These are phyloP conservation scores for Kwoniella heveanensis DNA, from an alignment of 768 basidiomycete genomes.

Conservation along the genomic window DNA sequence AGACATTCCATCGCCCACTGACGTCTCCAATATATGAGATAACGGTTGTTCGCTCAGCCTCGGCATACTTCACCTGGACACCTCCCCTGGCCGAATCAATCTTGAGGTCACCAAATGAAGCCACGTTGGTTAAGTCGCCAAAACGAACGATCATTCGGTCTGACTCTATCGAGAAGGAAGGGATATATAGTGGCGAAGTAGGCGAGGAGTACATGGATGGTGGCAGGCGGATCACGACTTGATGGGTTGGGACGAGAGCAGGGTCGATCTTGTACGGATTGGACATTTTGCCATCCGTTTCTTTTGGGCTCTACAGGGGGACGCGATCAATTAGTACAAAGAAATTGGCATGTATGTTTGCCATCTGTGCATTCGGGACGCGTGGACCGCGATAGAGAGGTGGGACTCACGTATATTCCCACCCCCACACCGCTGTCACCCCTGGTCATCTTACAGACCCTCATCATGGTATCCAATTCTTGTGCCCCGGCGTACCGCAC, in stretches of 20 bases:
- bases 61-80: constrained; percentile 37
- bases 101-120: constrained; percentile 34
- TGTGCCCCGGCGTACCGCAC: constrained; percentile 37
- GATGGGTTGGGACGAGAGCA: constrained; percentile 30
- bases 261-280: constrained; percentile 44
- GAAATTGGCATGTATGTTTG: too few relatives aligned
- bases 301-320: constrained; percentile 30
- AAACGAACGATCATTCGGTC: constrained; percentile 47
- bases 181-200: constrained; percentile 14
- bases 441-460: constrained; percentile 45
- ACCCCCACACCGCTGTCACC: constrained; percentile 40
- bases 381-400: not conserved
- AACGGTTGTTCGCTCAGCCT: constrained; percentile 37
- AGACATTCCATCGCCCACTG: constrained; percentile 47
- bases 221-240: constrained; percentile 42
- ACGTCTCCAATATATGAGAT: constrained; percentile 39
- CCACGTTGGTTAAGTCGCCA: constrained; percentile 40
- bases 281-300: constrained; percentile 46
- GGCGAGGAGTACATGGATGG: constrained; percentile 28
- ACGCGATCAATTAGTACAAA: too few relatives aligned
- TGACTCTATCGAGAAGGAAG: constrained; percentile 30
- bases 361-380: too few relatives aligned
- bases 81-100: constrained; percentile 38
- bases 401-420: constrained; percentile 49
- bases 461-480: constrained; percentile 30